Conservation (phyloP, 768 basidiomycete genomes). For the Amanita rubescens region DNA sequence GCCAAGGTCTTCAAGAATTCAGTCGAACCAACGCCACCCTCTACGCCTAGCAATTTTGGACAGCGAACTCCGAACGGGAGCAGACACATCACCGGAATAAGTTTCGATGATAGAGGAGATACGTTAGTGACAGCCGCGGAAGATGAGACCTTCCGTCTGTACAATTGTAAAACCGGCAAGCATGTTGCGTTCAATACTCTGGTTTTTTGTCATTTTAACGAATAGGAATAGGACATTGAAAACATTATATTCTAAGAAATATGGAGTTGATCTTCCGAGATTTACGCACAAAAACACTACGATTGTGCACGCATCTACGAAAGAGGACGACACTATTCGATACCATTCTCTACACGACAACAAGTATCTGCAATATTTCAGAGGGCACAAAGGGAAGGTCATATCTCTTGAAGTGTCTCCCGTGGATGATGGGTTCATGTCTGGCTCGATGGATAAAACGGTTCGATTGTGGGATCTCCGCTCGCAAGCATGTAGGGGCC, state of each 20-base stretch:
- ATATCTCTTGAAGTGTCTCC: slow-evolving; percentile 89
- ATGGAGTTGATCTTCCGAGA: slow-evolving; percentile 89
- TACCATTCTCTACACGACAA: slow-evolving; percentile 96
- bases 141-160: slow-evolving; percentile 88
- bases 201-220: slow-evolving; percentile 16
- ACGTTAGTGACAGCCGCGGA: slow-evolving; percentile 80
- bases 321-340: slow-evolving; percentile 89
- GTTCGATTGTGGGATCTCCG: slow-evolving; percentile 96
- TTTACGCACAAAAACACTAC: slow-evolving; percentile 89
- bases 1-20: slow-evolving; percentile 83
- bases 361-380: slow-evolving; percentile 93
- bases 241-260: slow-evolving; percentile 88
- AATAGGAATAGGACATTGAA: slow-evolving; percentile 52
- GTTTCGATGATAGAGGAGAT: slow-evolving; percentile 89
- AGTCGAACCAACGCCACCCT: slow-evolving; percentile 53
- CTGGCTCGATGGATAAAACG: slow-evolving; percentile 88
- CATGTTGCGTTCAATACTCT: slow-evolving; percentile 44
- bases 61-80: slow-evolving; percentile 36
- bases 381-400: slow-evolving; percentile 86
- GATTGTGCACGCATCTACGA: slow-evolving; percentile 88
- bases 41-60: slow-evolving; percentile 29
- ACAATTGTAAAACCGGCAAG: slow-evolving; percentile 89
- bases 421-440: slow-evolving; percentile 92
- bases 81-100: slow-evolving; percentile 78
- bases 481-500: slow-evolving; percentile 66